Conservation (phyloP, 768 basidiomycete genomes). For the Lactarius vividus region DNA sequence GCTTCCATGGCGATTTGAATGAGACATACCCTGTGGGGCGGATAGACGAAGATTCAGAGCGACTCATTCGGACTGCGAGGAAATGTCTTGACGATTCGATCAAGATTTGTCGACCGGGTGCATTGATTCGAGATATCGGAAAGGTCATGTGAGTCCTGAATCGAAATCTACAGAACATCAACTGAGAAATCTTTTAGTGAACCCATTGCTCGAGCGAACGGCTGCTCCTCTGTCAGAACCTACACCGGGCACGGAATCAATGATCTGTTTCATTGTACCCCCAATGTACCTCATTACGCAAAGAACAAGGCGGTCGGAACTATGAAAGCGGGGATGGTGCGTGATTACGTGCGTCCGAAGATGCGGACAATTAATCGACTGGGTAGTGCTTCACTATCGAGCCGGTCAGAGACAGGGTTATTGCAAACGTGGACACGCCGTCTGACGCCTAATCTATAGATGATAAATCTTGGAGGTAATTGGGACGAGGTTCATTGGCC, state of each 20-base stretch:
- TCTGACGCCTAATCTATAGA: conserved; percentile 45
- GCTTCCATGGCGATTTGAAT: conserved; percentile 91
- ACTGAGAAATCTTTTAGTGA: conserved; percentile 49
- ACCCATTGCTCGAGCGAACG: conserved; percentile 75
- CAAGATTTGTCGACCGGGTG: conserved; percentile 89
- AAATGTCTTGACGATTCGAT: conserved; percentile 87
- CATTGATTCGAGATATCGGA: conserved; percentile 84
- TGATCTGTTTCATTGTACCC: conserved; percentile 77
- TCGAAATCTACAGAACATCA: conserved; percentile 19
- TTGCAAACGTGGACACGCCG: conserved; percentile 10
- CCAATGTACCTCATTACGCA: conserved; percentile 93
- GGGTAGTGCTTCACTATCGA: conserved; percentile 64
- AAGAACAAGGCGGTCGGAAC: conserved; percentile 91
- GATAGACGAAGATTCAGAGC: conserved; percentile 78
- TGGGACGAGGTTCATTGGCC: conserved; percentile 85
- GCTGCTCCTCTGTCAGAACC: conserved; percentile 86
- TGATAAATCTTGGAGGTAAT: conserved; percentile 85
- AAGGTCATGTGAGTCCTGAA: conserved; percentile 66
- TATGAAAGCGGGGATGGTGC: conserved; percentile 92
- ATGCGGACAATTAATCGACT: conserved; percentile 27
- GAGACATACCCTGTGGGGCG: conserved; percentile 89
- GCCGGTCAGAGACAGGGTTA: conserved; percentile 48
- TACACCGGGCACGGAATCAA: conserved; percentile 94
- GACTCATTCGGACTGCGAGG: conserved; percentile 79
- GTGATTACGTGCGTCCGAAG: conserved; percentile 37